Conservation (phyloP, 805 yeast species). For the Zygoascus bituminiphila region DNA sequence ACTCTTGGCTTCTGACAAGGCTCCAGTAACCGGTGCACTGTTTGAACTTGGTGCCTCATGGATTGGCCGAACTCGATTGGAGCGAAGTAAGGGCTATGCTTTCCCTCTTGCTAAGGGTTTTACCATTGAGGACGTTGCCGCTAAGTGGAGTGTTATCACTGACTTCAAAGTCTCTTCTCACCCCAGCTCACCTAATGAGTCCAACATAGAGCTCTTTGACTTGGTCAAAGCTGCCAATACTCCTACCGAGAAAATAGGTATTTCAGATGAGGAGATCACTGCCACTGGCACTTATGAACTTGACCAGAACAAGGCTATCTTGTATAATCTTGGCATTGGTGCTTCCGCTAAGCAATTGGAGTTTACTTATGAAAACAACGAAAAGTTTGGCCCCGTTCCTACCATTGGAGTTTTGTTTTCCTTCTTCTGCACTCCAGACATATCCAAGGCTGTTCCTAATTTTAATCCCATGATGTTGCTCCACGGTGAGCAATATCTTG, state of each 20-base stretch:
- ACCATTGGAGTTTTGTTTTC: slow-evolving; percentile 86
- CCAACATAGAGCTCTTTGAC: slow-evolving; percentile 68
- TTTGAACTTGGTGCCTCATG: slow-evolving; percentile 96
- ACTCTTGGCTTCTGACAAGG: slow-evolving; percentile 63
- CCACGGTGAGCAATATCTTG: slow-evolving; percentile 93
- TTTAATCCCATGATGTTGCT: slow-evolving; percentile 83
- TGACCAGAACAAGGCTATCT: slow-evolving; percentile 61
- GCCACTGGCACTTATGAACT: slow-evolving; percentile 46
- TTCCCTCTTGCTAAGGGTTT: slow-evolving; percentile 38
- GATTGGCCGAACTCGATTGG: slow-evolving; percentile 93
- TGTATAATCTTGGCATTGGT: slow-evolving; percentile 87
- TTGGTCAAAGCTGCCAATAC: slow-evolving; percentile 33
- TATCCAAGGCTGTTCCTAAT: slow-evolving; percentile 57
- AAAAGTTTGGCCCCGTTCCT: slow-evolving; percentile 78
- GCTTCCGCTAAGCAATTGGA: slow-evolving; percentile 69
- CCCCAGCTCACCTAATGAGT: slow-evolving; percentile 60
- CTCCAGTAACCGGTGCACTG: slow-evolving; percentile 68
- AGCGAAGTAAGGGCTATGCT: slow-evolving; percentile 79
- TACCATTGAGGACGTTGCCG: slow-evolving; percentile 62
- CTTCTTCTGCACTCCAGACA: slow-evolving; percentile 41
- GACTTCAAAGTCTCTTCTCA: slow-evolving; percentile 57
- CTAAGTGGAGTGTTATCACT: slow-evolving; percentile 55
- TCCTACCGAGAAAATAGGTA: slow-evolving; percentile 34
- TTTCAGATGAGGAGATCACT: slow-evolving; percentile 38
- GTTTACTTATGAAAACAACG: slow-evolving; percentile 68